Evolutionary conservation across 805 yeast genomes (phyloP).

Genomic region (Candida jianshihensis): DNA sequence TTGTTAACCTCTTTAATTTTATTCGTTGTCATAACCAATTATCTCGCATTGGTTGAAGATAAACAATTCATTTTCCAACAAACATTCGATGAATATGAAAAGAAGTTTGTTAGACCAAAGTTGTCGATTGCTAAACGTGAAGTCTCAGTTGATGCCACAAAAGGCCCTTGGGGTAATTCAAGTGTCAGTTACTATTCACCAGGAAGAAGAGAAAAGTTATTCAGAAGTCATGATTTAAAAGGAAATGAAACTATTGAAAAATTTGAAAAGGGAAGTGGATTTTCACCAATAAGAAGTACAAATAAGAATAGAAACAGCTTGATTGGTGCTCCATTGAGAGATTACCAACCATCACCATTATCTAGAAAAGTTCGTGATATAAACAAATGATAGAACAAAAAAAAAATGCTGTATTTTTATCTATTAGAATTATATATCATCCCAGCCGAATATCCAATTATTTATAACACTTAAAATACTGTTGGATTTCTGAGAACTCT

Average conservation of each 20-base stretch:
- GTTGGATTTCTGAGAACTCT: conserved; percentile 14
- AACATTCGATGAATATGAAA: conserved; percentile 53
- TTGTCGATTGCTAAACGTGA: conserved; percentile 46
- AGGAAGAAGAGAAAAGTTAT: conserved; percentile 30
- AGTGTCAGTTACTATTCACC: conserved; percentile 26
- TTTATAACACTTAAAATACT: conserved; percentile 29
- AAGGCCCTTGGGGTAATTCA: conserved; percentile 21
- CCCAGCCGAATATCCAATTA: conserved; percentile 52
- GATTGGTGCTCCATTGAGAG: conserved; percentile 14
- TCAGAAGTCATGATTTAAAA: conserved; percentile 41
- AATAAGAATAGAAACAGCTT: too few relatives aligned
- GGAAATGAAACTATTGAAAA: conserved; percentile 25
- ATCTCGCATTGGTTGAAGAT: conserved; percentile 44
- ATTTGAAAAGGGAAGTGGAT: conserved; percentile 25
- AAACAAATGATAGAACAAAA: neutral
- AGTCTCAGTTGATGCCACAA: conserved; percentile 54
- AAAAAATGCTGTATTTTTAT: conserved; percentile 2
- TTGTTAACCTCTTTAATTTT: conserved; percentile 31
- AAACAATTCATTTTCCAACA: conserved; percentile 55
- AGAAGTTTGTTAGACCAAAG: conserved; percentile 56
- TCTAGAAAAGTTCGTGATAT: conserved; percentile 8
- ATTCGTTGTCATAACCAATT: conserved; percentile 35
- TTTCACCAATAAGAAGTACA: conserved; percentile 21
- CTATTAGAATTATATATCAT: conserved; percentile 27
- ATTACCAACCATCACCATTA: conserved; percentile 20